A percentile compares a stretch with the other conserved stretches of the same genome.
Evolutionary conservation across 148 eudicot species (phyloP).

Genomic region (Cornus kousa): DNA sequence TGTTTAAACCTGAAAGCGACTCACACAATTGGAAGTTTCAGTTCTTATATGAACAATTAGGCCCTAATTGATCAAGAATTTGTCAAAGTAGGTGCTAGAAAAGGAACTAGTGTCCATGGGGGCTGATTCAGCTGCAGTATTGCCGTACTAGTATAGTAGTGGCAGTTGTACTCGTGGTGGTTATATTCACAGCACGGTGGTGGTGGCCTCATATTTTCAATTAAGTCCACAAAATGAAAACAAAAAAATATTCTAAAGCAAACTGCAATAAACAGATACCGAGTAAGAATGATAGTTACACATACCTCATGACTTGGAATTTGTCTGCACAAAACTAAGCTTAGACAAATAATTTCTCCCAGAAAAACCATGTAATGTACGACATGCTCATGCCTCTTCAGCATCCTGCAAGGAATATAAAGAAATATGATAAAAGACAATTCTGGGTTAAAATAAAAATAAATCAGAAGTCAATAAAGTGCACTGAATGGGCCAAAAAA

Average conservation of each 20-base stretch:
- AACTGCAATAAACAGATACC: neutral
- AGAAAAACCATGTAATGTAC: constrained; percentile 90
- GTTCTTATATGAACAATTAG: too few species aligned
- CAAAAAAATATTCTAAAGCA: neutral
- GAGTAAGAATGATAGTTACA: neutral
- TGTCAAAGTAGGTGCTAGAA: too few species aligned
- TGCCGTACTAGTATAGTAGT: too few species aligned
- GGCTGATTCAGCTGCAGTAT: too few species aligned
- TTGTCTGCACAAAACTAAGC: constrained; percentile 59
- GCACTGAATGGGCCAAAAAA: neutral
- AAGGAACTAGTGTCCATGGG: too few species aligned
- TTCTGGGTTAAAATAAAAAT: neutral
- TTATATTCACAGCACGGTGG: too few species aligned
- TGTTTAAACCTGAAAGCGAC: neutral
- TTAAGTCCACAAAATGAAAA: neutral
- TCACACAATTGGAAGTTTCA: too few species aligned
- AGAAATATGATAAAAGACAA: neutral
- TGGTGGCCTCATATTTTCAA: neutral
- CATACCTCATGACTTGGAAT: constrained; percentile 35
- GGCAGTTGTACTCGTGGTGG: too few species aligned
- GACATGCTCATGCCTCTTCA: constrained; percentile 53
- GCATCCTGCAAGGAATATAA: constrained; percentile 53
- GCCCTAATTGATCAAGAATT: too few species aligned
- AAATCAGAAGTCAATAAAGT: neutral
- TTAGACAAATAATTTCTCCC: constrained; percentile 79